Evolutionary conservation across 163 green algal species (phyloP), one percentile per base, ranked within the genome.

Genomic region (Prototheca stagnorum): DNA sequence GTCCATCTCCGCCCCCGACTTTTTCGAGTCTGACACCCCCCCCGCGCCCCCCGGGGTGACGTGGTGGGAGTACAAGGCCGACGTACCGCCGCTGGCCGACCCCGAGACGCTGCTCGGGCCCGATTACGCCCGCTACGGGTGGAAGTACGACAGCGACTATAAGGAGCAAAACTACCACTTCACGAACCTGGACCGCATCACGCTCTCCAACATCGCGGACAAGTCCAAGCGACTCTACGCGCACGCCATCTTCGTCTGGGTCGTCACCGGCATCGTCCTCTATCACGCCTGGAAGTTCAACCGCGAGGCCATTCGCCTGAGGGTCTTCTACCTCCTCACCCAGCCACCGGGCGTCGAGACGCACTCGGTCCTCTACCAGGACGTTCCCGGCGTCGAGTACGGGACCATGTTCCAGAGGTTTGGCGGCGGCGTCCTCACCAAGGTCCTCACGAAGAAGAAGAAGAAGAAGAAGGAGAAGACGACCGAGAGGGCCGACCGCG

Each of bases 301-400:
- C 60, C 59, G 56, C 39, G 49, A 47, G 47, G 53, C 48, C 15
- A 49, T 68, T 22, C 47, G 47, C 35, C 59, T 77, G 53, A 53
- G 65, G 19, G 55, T 72, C 34, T 61, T 63, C 26, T 75, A 77
- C 64, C 55, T 85, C 27, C 61, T 62, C 17, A 72, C 72, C 46
- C n/a, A 39, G n/a, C 39, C 56, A 6, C 35, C 34, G 0, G 70
- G 61, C 7, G 57, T 65, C 20, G 51, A 73, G 42, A 62, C 47
- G 7, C 73, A 78, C 52, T 75, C 70, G 4, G 63, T 80, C 31
- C 56, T 81, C 16, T 35, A 74, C 15, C 72, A 56, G 8, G 70
- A 79, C 59, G 62, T 79, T 17, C 70, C 67, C 2, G 70, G 57
- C 11, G 20, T 77, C 16, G 17, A 28, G 6, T 49, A 44, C 9